Percentiles rank a stretch among this genome's conserved stretches.
phyloP scores from a whole-genome alignment of 441 rosid species.

The Arabidopsis hybrid region DNA sequence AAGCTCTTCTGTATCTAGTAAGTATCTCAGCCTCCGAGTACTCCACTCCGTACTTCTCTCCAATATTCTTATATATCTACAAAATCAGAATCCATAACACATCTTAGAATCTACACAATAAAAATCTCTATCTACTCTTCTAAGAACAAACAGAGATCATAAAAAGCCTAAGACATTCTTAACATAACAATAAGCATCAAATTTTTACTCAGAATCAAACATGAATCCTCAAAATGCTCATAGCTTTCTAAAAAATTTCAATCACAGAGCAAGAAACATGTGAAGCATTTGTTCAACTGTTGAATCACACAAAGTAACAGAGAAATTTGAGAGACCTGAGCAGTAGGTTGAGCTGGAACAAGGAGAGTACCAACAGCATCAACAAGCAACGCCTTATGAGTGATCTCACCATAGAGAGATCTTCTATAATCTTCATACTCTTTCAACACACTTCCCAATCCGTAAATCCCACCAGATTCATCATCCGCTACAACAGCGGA shows the following conservation, averaged over 20 bases:
- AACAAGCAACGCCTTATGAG: slow-evolving; percentile 85
- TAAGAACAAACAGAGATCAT: not conserved
- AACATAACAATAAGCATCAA: no score
- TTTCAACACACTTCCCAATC: slow-evolving; percentile 58
- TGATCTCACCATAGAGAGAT: slow-evolving; percentile 80
- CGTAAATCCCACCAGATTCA: slow-evolving; percentile 41
- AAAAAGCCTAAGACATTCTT: not conserved
- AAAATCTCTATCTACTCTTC: not conserved
- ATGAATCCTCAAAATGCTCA: not conserved
- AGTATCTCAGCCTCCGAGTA: slow-evolving; percentile 89
- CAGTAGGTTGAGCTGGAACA: slow-evolving; percentile 94
- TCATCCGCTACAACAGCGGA: slow-evolving; percentile 43
- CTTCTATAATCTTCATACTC: slow-evolving; percentile 86
- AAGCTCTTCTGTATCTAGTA: slow-evolving; percentile 81
- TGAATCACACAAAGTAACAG: not conserved
- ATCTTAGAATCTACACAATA: not conserved
- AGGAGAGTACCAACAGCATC: slow-evolving; percentile 95
- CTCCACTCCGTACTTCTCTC: slow-evolving; percentile 89
- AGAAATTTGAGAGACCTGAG: slow-evolving; percentile 59
- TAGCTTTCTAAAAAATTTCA: no score
- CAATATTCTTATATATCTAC: slow-evolving; percentile 82
- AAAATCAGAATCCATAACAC: slow-evolving; percentile 9
- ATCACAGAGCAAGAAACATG: no score
- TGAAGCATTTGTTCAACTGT: no score
- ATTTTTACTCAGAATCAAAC: not conserved